A percentile compares a stretch with the other conserved stretches of the same genome.
These are phyloP conservation scores for Candida tetrigidarum DNA, from an alignment of 1,139 yeast genomes.

Conservation along the genomic window DNA sequence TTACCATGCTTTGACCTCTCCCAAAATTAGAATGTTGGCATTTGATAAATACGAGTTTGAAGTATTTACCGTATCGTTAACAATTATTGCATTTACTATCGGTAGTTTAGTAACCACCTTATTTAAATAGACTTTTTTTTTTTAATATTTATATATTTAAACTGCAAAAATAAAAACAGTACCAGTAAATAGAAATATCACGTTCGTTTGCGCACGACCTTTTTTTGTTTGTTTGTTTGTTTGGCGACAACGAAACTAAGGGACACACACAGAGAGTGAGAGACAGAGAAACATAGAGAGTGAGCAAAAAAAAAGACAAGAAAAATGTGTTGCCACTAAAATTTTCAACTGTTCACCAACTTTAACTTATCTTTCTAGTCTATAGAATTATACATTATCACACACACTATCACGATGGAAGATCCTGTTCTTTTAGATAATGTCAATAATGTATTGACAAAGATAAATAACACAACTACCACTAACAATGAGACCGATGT, in stretches of 20 bases:
- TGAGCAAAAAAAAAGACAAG: neutral
- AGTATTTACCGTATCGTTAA: slow-evolving; percentile 21
- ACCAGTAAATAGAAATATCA: no score
- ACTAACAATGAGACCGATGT: slow-evolving; percentile 49
- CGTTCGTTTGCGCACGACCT: slow-evolving; percentile 6
- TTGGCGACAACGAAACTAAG: neutral
- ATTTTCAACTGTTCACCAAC: slow-evolving; percentile 6
- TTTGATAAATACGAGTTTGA: slow-evolving; percentile 31
- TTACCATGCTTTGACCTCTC: slow-evolving; percentile 25
- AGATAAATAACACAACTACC: slow-evolving; percentile 7
- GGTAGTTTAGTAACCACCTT: slow-evolving; percentile 26
- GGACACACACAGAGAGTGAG: neutral
- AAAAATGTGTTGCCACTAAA: slow-evolving; percentile 14
- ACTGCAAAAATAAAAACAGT: neutral
- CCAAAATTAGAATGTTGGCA: slow-evolving; percentile 21
- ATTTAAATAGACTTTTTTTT: slow-evolving; percentile 12
- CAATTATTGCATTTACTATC: slow-evolving; percentile 25
- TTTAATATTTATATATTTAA: neutral
- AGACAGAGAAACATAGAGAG: slow-evolving; percentile 2
- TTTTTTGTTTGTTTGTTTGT: neutral
- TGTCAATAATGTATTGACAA: slow-evolving; percentile 15
- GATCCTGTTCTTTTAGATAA: slow-evolving; percentile 25
- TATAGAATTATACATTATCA: slow-evolving; percentile 8
- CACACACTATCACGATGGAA: no score
- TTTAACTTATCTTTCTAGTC: no score